Evolutionary conservation across 768 basidiomycete genomes (phyloP).

Genomic region (Trametes maxima): DNA sequence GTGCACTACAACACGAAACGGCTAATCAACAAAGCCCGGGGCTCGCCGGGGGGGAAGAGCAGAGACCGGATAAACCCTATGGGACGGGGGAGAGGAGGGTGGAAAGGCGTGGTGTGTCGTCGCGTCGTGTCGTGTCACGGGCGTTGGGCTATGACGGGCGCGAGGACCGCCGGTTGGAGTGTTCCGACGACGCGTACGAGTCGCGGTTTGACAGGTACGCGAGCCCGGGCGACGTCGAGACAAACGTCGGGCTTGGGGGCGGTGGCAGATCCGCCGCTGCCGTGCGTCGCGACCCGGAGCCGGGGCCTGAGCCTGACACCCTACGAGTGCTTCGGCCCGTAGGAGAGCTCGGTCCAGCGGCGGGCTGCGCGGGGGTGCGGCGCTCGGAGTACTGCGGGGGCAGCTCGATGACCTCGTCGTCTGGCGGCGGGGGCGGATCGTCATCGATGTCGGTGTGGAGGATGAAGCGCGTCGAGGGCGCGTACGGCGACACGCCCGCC

Average conservation of each 20-base stretch:
- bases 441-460: constrained; percentile 75
- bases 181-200: constrained; percentile 4
- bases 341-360: neutral
- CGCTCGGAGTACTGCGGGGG: constrained; percentile 72
- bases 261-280: neutral
- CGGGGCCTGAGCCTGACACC: constrained; percentile 1
- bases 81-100: neutral
- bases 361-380: constrained; percentile 31
- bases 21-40: constrained; percentile 10
- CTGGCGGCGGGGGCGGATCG: constrained; percentile 41
- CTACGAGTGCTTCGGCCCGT: too few relatives aligned
- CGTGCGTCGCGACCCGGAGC: neutral
- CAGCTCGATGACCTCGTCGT: constrained; percentile 64
- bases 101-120: neutral
- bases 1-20: constrained; percentile 3
- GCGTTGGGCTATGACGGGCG: constrained; percentile 14
- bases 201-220: constrained; percentile 7
- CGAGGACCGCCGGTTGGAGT: neutral
- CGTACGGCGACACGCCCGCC: constrained; percentile 47
- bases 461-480: constrained; percentile 55
- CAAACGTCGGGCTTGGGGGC: neutral
- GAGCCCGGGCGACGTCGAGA: constrained; percentile 4
- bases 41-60: neutral
- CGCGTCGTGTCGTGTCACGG: neutral
- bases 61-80: neutral